Percentiles rank a stretch among this genome's conserved stretches.
phyloP scores from a whole-genome alignment of 352 stramenopile species.

The Phytophthora tentaculata region DNA sequence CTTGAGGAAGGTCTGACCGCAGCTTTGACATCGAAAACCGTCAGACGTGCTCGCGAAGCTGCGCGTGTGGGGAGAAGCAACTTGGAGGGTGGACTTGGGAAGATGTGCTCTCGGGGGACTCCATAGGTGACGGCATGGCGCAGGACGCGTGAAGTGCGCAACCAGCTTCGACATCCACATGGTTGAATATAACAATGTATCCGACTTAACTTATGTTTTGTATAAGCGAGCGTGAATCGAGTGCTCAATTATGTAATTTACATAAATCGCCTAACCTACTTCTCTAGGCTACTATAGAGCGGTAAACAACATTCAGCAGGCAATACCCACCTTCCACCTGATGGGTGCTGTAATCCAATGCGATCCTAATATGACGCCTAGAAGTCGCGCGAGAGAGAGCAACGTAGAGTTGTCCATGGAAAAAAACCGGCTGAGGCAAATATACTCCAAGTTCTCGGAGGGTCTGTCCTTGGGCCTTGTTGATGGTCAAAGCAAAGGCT shows the following conservation, averaged over 20 bases:
- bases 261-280: too few species aligned
- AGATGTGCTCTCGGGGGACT: neutral
- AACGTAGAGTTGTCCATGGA: neutral
- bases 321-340: too few species aligned
- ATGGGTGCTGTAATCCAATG: too few species aligned
- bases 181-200: too few species aligned
- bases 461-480: neutral
- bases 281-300: too few species aligned
- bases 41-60: slow-evolving; percentile 32
- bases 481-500: neutral
- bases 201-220: too few species aligned
- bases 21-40: slow-evolving; percentile 58
- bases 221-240: too few species aligned
- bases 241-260: too few species aligned
- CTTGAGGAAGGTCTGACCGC: slow-evolving; percentile 75
- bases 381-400: neutral
- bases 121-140: neutral
- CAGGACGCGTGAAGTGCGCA: too few species aligned
- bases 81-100: neutral
- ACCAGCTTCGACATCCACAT: neutral
- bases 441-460: neutral
- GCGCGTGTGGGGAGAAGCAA: neutral
- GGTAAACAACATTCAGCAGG: too few species aligned
- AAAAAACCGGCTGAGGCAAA: neutral
- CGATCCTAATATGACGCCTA: neutral